Evolutionary conservation across 2,329 filamentous ascomycete species (phyloP).

Genomic region (Fusarium incarnatum): DNA sequence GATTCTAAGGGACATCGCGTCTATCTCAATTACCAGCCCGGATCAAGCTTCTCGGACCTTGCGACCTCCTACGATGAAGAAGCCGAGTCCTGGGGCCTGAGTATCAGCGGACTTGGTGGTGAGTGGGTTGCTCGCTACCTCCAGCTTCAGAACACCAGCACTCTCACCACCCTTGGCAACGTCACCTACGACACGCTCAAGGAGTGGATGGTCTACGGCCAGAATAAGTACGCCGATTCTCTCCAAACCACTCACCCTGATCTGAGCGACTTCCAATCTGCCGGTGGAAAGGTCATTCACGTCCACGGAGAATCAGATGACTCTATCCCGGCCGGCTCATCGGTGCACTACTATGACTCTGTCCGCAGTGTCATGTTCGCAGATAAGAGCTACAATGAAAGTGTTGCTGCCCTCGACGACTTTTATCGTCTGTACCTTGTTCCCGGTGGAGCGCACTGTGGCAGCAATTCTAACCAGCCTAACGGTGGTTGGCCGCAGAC

Average conservation of each 20-base stretch:
- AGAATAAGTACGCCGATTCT: slow-evolving; percentile 61
- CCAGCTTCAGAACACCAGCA: slow-evolving; percentile 55
- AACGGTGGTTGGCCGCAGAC: slow-evolving; percentile 61
- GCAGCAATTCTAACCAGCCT: slow-evolving; percentile 58
- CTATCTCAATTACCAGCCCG: slow-evolving; percentile 53
- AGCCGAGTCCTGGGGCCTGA: slow-evolving; percentile 50
- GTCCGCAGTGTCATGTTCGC: slow-evolving; percentile 55
- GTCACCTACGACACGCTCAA: slow-evolving; percentile 68
- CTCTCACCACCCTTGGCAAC: slow-evolving; percentile 56
- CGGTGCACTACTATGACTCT: slow-evolving; percentile 66
- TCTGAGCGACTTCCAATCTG: slow-evolving; percentile 60
- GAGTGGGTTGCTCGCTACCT: slow-evolving; percentile 57
- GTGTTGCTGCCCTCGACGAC: slow-evolving; percentile 56
- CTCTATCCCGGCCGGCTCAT: slow-evolving; percentile 64
- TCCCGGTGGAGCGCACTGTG: slow-evolving; percentile 65
- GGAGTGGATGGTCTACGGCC: slow-evolving; percentile 64
- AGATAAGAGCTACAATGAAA: slow-evolving; percentile 49
- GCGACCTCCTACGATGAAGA: slow-evolving; percentile 50
- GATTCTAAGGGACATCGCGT: slow-evolving; percentile 51
- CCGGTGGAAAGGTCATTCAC: slow-evolving; percentile 68
- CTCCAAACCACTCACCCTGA: slow-evolving; percentile 67
- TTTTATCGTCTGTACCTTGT: slow-evolving; percentile 68
- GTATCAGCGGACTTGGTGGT: slow-evolving; percentile 49
- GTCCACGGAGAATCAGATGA: slow-evolving; percentile 69
- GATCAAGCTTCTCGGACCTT: slow-evolving; percentile 50